Base-by-base conservation (phyloP, 768 basidiomycete genomes). In the Pleurotus sapidus region DNA sequence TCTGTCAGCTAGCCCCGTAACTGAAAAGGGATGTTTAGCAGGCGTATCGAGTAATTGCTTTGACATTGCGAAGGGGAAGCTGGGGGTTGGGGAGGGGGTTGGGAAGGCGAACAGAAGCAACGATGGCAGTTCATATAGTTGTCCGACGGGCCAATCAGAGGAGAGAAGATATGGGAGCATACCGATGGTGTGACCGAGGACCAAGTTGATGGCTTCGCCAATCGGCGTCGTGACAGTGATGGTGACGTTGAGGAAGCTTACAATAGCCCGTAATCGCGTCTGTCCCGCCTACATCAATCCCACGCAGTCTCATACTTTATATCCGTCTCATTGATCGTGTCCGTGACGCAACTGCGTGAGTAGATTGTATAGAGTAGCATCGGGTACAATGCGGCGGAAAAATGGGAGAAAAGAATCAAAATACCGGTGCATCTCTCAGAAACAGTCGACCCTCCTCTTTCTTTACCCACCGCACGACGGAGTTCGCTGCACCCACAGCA, bases 391-490 rank as follows among this genome's bases (percentile, higher is more conserved):
- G 25, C 11, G 18, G 47, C 23, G 18, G 9, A 12, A 20, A 8
- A 45, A 23, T 23, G 38, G 38, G 9, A 34, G 11, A 24, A 34
- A 46, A 25, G 5, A 24, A 3, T 69, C 55, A 94, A 68, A 98
- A 96, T 34, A 94, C 89, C 3, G 95, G 95, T 23, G 95, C 94
- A 69, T 95, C 89, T 56, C 82, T 80, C 61, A 99, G 72, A 68
- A 98, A 98, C 58, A 99, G 65, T 63, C 75, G 79, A 4, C 73
- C 73, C 69, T 97, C 96, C 65, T 97, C 92, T 63, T 86, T 89
- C 78, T 91, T 88, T 4, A 97, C 87, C 96, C 96, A 99, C 14
- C 87, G 77, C 18, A 87, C 87, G 23, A 98, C 89, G 1, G 87
- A 80, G 67, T 98, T 96, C 6, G 96, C 97, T 4, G 94, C 91